Conservation (phyloP, 2,329 filamentous ascomycete genomes). For the Dichotomopilus funicola region DNA sequence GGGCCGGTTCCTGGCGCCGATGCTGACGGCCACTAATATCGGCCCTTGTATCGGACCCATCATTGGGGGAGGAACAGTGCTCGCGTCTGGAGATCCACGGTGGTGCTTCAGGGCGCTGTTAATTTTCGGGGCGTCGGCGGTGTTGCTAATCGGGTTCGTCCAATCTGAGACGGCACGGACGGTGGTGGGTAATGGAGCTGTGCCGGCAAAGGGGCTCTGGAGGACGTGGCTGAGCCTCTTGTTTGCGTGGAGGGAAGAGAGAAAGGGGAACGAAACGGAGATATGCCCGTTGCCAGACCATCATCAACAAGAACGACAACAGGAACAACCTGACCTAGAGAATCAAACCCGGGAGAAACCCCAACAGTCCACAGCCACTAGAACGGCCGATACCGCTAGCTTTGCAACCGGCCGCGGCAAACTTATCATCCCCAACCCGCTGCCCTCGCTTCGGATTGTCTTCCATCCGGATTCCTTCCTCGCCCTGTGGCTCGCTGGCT, state of each 20-base stretch:
- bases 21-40: conserved; percentile 4
- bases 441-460: not conserved
- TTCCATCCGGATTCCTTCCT: conserved; percentile 1
- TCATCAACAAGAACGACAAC: not conserved
- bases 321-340: not conserved
- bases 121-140: conserved; percentile 1
- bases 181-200: conserved; percentile 2
- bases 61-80: not conserved
- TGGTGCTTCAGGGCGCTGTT: conserved; percentile 4
- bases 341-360: not conserved
- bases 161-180: not conserved
- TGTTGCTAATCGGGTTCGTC: not conserved
- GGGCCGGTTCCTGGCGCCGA: conserved; percentile 1
- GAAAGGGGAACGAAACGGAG: not conserved
- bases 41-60: conserved; percentile 2
- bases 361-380: too few species aligned
- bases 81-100: not conserved
- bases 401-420: conserved; percentile 1
- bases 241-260: not conserved
- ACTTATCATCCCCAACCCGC: conserved; percentile 1
- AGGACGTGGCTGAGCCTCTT: conserved; percentile 1
- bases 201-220: conserved; percentile 1
- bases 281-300: not conserved
- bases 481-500: conserved; percentile 2
- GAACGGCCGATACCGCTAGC: not conserved